These are phyloP conservation scores for Magnolia sinica DNA, from an alignment of 164 flowering plant species.

Conservation along the genomic window DNA sequence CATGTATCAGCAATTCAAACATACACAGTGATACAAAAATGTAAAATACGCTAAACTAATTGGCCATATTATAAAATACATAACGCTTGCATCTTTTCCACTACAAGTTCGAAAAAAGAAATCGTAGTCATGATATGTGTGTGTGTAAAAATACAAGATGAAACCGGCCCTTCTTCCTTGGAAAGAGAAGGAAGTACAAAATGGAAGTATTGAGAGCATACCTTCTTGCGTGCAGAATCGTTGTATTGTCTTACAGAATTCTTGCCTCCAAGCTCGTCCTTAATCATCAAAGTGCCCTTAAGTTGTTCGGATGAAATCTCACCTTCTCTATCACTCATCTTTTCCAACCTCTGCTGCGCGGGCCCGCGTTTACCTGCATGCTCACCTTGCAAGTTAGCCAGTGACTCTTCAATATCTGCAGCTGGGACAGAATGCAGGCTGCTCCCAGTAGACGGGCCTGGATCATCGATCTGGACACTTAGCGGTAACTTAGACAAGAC, in stretches of 20 bases:
- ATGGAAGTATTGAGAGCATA: slow-evolving; percentile 12
- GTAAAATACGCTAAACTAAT: background rate
- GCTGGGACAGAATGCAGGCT: slow-evolving; percentile 48
- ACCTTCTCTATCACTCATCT: slow-evolving; percentile 16
- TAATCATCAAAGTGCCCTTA: slow-evolving; percentile 36
- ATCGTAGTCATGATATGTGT: no score
- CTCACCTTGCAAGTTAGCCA: slow-evolving; percentile 27
- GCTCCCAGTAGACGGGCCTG: slow-evolving; percentile 55
- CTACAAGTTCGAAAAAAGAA: background rate
- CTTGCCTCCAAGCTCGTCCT: slow-evolving; percentile 40
- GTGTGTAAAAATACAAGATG: background rate
- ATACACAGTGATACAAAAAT: background rate
- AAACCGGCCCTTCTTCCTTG: background rate
- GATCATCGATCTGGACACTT: slow-evolving; percentile 54
- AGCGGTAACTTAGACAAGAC: slow-evolving; percentile 20
- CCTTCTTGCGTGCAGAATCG: slow-evolving; percentile 45
- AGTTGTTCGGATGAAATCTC: slow-evolving; percentile 47
- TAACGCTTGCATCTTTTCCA: background rate
- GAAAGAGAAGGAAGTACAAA: background rate
- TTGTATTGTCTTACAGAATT: slow-evolving; percentile 27
- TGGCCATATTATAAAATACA: background rate
- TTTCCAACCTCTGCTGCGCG: slow-evolving; percentile 4
- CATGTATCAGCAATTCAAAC: background rate
- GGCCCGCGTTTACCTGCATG: slow-evolving; percentile 16
- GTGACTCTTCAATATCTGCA: slow-evolving; percentile 44